These are phyloP conservation scores for Podaxis carcinomalis DNA, from an alignment of 768 basidiomycete species.

Conservation along the genomic window DNA sequence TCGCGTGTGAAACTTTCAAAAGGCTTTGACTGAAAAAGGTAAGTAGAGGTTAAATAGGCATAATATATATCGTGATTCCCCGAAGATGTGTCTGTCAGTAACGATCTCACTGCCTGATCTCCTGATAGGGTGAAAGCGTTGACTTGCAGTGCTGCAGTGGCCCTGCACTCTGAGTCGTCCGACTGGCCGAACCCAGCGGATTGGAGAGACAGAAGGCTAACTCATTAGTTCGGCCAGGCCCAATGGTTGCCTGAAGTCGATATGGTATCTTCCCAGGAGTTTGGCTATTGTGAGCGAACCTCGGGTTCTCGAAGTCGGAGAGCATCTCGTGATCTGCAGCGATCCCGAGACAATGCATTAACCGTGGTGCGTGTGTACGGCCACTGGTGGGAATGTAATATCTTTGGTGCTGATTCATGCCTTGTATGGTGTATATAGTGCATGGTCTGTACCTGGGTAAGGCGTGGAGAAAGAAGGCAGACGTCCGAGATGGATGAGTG, in stretches of 20 bases:
- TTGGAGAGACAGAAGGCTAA: neutral
- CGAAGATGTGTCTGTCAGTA: neutral
- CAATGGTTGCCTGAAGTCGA: neutral
- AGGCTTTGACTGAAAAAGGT: neutral
- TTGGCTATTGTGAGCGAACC: neutral
- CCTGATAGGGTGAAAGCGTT: neutral
- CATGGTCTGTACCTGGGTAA: slow-evolving; percentile 2
- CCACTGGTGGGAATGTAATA: neutral
- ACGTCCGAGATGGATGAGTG: neutral
- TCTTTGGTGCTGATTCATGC: neutral
- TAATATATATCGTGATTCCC: neutral
- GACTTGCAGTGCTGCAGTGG: neutral
- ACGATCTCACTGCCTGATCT: neutral
- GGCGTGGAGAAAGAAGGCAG: neutral
- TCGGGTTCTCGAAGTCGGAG: neutral
- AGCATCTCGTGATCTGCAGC: neutral
- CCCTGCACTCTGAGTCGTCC: neutral
- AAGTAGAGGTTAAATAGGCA: neutral
- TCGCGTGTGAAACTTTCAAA: neutral
- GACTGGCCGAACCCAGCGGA: neutral
- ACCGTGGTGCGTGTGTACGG: neutral
- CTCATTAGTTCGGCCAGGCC: neutral
- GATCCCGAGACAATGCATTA: neutral
- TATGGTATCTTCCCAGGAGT: neutral
- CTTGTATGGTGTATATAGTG: neutral